These are phyloP conservation scores for Platismatia glauca DNA, from an alignment of 495 filamentous ascomycete genomes.

Conservation along the genomic window DNA sequence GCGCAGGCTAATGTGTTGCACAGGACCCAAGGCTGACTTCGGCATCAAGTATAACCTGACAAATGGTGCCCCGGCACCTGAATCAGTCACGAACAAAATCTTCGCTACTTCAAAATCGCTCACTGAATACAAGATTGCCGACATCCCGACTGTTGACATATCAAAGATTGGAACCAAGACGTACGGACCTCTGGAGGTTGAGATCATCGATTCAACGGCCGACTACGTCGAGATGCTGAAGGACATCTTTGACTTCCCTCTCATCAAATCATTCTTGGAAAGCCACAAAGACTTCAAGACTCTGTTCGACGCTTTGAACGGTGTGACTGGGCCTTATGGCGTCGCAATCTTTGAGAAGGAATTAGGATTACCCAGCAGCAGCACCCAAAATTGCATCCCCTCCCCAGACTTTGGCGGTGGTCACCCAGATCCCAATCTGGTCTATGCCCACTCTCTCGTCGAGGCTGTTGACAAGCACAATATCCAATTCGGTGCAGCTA, in stretches of 20 bases:
- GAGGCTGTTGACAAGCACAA: slow-evolving; percentile 83
- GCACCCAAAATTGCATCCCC: slow-evolving; percentile 88
- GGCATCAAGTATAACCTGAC: slow-evolving; percentile 99
- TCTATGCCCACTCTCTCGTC: slow-evolving; percentile 94
- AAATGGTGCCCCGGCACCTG: slow-evolving; percentile 91
- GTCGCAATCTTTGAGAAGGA: slow-evolving; percentile 91
- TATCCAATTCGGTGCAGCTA: slow-evolving; percentile 93
- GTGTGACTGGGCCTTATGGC: slow-evolving; percentile 93
- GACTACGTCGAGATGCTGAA: slow-evolving; percentile 95
- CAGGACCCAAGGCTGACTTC: slow-evolving; percentile 88
- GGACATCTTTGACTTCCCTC: slow-evolving; percentile 92
- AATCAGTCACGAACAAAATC: slow-evolving; percentile 95
- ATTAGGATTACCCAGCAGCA: slow-evolving; percentile 64
- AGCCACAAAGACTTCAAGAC: slow-evolving; percentile 88
- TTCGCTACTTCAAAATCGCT: slow-evolving; percentile 81
- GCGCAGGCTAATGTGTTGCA: neutral
- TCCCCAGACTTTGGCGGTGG: slow-evolving; percentile 92
- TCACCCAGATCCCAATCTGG: slow-evolving; percentile 95
- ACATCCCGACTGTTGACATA: slow-evolving; percentile 81
- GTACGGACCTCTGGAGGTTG: slow-evolving; percentile 81
- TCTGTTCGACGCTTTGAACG: slow-evolving; percentile 87
- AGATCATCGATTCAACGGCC: slow-evolving; percentile 82
- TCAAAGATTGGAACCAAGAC: slow-evolving; percentile 69
- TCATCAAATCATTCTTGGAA: slow-evolving; percentile 87
- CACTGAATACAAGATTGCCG: slow-evolving; percentile 81